Evolutionary conservation across 2,329 filamentous ascomycete species (phyloP).

Genomic region (Fusarium algeriense): DNA sequence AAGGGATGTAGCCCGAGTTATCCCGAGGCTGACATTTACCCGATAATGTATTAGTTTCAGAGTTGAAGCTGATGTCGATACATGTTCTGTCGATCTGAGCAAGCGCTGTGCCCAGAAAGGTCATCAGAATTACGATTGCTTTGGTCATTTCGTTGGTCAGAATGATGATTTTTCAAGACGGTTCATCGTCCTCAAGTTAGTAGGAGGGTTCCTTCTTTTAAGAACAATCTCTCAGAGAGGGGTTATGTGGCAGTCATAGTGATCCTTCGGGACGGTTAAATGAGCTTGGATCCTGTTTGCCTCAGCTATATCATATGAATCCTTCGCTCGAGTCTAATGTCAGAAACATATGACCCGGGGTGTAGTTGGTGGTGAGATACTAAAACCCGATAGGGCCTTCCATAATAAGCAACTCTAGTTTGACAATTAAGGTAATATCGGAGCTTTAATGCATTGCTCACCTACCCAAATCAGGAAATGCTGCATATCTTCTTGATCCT

Average conservation of each 20-base stretch:
- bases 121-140: accelerated
- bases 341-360: neutral
- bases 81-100: slow-evolving; percentile 1
- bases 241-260: neutral
- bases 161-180: no score
- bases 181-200: no score
- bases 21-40: neutral
- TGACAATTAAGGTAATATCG: neutral
- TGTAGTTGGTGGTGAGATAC: neutral
- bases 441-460: neutral
- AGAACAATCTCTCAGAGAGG: neutral
- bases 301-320: neutral
- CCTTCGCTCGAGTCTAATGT: neutral
- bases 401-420: neutral
- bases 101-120: accelerated
- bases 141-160: neutral
- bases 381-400: neutral
- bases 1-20: slow-evolving; percentile 4
- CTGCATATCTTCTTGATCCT: neutral
- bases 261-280: neutral
- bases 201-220: no score
- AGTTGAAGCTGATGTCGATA: slow-evolving; percentile 5
- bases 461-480: neutral
- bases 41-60: neutral
- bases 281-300: neutral